Conservation (phyloP, 2,329 filamentous ascomycete species). For the Phialophora chinensis region DNA sequence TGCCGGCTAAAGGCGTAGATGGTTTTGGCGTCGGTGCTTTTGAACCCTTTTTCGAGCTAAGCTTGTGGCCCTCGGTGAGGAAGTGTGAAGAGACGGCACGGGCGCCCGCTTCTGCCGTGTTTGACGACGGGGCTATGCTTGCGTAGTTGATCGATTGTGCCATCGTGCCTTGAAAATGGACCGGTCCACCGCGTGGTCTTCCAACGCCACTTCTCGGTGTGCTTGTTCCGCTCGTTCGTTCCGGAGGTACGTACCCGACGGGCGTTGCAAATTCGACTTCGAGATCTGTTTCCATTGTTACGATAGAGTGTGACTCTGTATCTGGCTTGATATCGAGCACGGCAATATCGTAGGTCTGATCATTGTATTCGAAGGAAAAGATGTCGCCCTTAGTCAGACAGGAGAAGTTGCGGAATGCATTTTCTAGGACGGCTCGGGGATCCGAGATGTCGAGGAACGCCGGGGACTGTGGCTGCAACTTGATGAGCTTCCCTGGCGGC, state of each 20-base stretch:
- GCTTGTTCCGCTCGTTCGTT: slow-evolving; percentile 78
- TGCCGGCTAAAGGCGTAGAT: slow-evolving; percentile 71
- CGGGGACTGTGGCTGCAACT: slow-evolving; percentile 91
- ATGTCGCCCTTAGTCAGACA: slow-evolving; percentile 91
- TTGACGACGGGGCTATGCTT: slow-evolving; percentile 80
- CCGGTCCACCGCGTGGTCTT: slow-evolving; percentile 67
- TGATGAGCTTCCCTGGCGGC: slow-evolving; percentile 88
- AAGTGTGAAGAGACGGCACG: slow-evolving; percentile 77
- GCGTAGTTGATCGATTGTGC: slow-evolving; percentile 97
- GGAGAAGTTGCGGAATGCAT: slow-evolving; percentile 93
- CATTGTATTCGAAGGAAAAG: slow-evolving; percentile 97
- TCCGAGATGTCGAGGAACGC: slow-evolving; percentile 97
- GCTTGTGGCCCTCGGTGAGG: slow-evolving; percentile 75
- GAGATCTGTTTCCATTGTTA: slow-evolving; percentile 94
- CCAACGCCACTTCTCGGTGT: slow-evolving; percentile 73
- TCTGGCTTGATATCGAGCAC: slow-evolving; percentile 93
- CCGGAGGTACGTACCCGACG: slow-evolving; percentile 90
- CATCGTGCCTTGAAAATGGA: slow-evolving; percentile 91
- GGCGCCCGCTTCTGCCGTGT: slow-evolving; percentile 66
- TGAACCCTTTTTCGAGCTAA: slow-evolving; percentile 80
- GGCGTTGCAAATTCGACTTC: slow-evolving; percentile 95
- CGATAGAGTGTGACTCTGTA: slow-evolving; percentile 79
- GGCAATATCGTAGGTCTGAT: slow-evolving; percentile 88
- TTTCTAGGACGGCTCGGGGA: slow-evolving; percentile 95
- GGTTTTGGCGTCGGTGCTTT: slow-evolving; percentile 76